Evolutionary conservation across 1,139 yeast genomes (phyloP).

Genomic region (Diutina mesorugosa): DNA sequence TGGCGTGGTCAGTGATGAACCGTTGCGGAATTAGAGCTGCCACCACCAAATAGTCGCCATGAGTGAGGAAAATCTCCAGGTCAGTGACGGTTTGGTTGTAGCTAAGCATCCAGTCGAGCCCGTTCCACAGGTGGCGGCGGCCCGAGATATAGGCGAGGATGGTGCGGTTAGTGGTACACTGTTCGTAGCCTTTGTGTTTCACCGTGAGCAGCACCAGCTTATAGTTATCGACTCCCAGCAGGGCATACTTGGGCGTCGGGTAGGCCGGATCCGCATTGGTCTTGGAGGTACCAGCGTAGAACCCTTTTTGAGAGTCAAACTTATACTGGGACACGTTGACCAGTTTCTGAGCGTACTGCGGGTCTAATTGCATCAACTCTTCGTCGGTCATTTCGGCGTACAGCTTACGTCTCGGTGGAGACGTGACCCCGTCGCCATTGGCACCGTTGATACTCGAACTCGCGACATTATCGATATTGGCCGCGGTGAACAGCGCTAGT

Average conservation of each 20-base stretch:
- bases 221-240: constrained; percentile 28
- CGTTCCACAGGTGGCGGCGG: constrained; percentile 32
- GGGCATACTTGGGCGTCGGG: constrained; percentile 13
- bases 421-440: constrained; percentile 1
- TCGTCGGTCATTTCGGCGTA: constrained; percentile 53
- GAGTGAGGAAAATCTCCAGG: constrained; percentile 14
- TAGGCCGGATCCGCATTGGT: not conserved
- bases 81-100: constrained; percentile 5
- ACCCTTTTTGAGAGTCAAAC: constrained; percentile 27
- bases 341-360: not conserved
- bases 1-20: not conserved
- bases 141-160: constrained; percentile 27
- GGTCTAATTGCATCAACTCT: constrained; percentile 37
- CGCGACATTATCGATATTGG: not conserved
- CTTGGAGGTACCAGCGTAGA: constrained; percentile 11
- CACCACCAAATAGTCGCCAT: constrained; percentile 28
- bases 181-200: constrained; percentile 20
- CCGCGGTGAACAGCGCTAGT: constrained; percentile 2
- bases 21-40: constrained; percentile 10
- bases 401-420: constrained; percentile 29
- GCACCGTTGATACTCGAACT: not conserved
- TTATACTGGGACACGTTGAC: not conserved
- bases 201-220: constrained; percentile 26
- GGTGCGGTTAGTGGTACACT: constrained; percentile 14
- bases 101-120: constrained; percentile 25